These are phyloP conservation scores for Russula foetens DNA, from an alignment of 768 basidiomycete genomes.

Conservation along the genomic window DNA sequence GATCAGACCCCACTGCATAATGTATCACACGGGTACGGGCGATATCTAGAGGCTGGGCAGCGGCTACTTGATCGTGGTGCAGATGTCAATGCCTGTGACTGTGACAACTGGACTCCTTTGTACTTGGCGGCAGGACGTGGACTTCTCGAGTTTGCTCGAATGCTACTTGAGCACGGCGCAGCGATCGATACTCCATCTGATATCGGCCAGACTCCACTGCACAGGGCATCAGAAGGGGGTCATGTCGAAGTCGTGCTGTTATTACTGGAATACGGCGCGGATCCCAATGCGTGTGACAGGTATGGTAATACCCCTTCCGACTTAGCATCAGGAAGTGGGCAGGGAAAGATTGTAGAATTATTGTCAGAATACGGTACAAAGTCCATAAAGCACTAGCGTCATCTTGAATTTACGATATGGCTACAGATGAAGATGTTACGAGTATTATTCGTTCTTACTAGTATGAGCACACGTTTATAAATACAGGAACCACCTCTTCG, in stretches of 20 bases:
- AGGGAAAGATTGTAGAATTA: background rate
- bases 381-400: background rate
- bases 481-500: too few species aligned
- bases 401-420: background rate
- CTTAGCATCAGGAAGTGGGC: background rate
- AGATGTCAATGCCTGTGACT: background rate
- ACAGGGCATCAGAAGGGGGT: too few species aligned
- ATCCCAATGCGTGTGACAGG: too few species aligned
- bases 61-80: background rate
- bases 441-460: too few species aligned
- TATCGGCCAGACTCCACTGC: too few species aligned
- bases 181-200: too few species aligned
- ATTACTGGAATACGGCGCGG: too few species aligned
- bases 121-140: background rate
- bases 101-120: background rate
- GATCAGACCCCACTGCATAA: background rate
- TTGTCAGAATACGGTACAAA: background rate
- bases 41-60: background rate
- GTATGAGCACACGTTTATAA: too few species aligned
- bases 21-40: background rate
- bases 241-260: too few species aligned
- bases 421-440: background rate
- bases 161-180: background rate
- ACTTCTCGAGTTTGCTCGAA: background rate
- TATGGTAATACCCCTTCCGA: too few species aligned